Conservation (phyloP, 2,329 filamentous ascomycete species). For the Colletotrichum sp. region DNA sequence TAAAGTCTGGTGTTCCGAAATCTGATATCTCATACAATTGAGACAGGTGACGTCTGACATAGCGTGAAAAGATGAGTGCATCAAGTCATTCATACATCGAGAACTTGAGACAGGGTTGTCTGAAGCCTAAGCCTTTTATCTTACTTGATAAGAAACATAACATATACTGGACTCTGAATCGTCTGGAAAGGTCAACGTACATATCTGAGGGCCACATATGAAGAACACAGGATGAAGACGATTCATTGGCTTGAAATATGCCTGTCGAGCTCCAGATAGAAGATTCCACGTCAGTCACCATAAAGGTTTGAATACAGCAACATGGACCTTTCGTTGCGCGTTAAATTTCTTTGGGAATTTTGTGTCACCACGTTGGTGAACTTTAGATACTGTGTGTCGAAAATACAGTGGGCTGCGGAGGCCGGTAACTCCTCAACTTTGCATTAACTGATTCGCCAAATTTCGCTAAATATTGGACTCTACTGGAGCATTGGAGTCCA, state of each 20-base stretch:
- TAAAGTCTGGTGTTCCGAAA: too few species aligned
- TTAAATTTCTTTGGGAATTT: not conserved
- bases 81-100: not conserved
- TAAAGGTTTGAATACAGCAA: not conserved
- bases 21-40: too few species aligned
- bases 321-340: not conserved
- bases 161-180: not conserved
- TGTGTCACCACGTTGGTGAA: not conserved
- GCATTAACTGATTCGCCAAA: not conserved
- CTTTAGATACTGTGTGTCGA: not conserved
- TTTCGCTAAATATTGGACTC: not conserved
- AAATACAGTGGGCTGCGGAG: not conserved
- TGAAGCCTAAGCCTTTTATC: not conserved
- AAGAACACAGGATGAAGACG: not conserved
- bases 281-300: not conserved
- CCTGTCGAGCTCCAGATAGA: not conserved
- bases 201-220: not conserved
- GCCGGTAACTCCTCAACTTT: not conserved
- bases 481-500: not conserved
- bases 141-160: not conserved
- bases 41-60: not conserved
- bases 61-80: not conserved
- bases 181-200: not conserved
- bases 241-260: not conserved
- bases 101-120: not conserved